Base-by-base conservation (phyloP, 192 early-diverging fungal species). In the Backusella westeae region DNA sequence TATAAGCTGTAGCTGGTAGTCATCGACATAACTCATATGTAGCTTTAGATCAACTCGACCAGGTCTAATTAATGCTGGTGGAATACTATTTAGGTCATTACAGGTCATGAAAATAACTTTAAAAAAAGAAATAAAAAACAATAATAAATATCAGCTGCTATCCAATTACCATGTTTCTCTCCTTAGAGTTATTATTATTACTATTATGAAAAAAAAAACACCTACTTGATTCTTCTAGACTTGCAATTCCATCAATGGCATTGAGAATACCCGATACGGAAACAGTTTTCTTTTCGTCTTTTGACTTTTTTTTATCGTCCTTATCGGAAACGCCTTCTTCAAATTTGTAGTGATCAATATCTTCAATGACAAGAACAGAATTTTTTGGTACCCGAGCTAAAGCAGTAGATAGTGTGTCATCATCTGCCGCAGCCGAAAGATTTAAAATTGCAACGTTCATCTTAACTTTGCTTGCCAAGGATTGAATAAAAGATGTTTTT, bases 401-500 rank as follows among this genome's bases (percentile, higher is more conserved):
- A 29, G 84, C 72, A 34, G 75, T 75, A 36, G 81, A 69, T 49
- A 85, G 74, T 10, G 80, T 83, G 41, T 79, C 75, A 38, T 87
- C 87, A 44, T 77, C 79, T 68, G 85, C 35, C 36, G 83, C 79
- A 35, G 69, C 80, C 67, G 84, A 79, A 32, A 88, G 71, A 77
- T 81, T 85, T 36, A 87, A 74, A 46, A 87, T 84, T 23, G 83
- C 85, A 15, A 85, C 76, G 26, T 82, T 83, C 83, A 88, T 86
- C 44, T 81, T 80, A 59, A 88, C 67, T 52, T 83, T 81, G 23
- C 87, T 75, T 34, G 87, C 87, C 73, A 88, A 67, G n/a, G 87
- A 87, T n/a, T 83, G 81, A 35, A 88, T 82, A 69, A 87, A 83
- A 1, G 85, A 86, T 15, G 85, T 86, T 70, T 88, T 88, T n/a